A percentile compares a stretch with the other conserved stretches of the same genome.
phyloP scores from a whole-genome alignment of 108 stramenopile species.

The Seminavis robusta region DNA sequence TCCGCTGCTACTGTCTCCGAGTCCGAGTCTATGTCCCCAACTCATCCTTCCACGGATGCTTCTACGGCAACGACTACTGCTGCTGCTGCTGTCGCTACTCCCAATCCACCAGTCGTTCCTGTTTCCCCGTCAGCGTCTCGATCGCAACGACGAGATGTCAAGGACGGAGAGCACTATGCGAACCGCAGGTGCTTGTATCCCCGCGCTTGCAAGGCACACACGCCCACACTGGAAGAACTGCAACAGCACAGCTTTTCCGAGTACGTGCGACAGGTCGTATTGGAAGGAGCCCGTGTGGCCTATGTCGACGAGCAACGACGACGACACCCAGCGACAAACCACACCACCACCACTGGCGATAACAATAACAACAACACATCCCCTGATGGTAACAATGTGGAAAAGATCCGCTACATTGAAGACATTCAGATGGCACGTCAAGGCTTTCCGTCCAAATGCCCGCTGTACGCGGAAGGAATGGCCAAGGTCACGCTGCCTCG shows the following conservation, averaged over 20 bases:
- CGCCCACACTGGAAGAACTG: constrained; percentile 61
- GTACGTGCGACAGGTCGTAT: constrained; percentile 62
- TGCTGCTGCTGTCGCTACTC: too few relatives aligned
- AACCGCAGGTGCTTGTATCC: constrained; percentile 20
- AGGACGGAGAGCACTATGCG: constrained; percentile 17
- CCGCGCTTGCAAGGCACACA: constrained; percentile 28
- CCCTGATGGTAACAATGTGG: not conserved
- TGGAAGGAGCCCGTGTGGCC: constrained; percentile 29
- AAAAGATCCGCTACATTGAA: not conserved
- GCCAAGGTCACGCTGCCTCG: constrained; percentile 70
- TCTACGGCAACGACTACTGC: too few relatives aligned
- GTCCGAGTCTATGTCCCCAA: too few relatives aligned
- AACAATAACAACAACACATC: constrained; percentile 4
- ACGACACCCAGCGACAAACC: too few relatives aligned
- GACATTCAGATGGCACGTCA: not conserved
- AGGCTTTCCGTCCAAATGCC: constrained; percentile 13
- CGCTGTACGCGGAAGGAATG: constrained; percentile 60
- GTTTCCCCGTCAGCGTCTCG: too few relatives aligned
- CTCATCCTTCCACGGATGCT: too few relatives aligned
- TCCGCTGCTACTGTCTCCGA: too few relatives aligned
- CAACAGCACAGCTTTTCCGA: constrained; percentile 61
- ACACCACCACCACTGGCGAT: not conserved
- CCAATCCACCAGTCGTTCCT: too few relatives aligned
- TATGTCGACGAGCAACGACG: constrained; percentile 16
- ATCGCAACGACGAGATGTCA: too few relatives aligned